Evolutionary conservation across 2,329 filamentous ascomycete genomes (phyloP), one percentile per base, ranked within the genome.

Genomic region (Periconia macrospinosa): DNA sequence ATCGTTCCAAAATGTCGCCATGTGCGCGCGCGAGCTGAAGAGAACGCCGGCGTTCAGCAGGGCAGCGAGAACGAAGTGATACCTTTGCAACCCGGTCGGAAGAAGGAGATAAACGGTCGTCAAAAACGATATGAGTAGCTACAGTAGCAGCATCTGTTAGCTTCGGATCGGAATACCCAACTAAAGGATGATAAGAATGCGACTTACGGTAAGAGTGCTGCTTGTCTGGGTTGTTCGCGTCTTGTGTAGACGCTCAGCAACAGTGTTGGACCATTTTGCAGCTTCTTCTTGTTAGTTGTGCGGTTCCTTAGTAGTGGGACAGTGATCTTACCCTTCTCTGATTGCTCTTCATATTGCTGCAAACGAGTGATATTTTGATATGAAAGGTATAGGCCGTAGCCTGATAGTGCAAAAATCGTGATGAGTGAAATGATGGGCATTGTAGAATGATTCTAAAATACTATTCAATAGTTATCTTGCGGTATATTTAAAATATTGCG

Each of bases 341-440:
- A 63, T 43, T 66, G 55, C n/a, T 57, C 33, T 45, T 76, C 73
- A 58, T 74, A 76, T 20, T 65, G 53, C 30, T 64, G 69, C 1
- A 76, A 63, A 14, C 67, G 70, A 7, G 64, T 66, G 50, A 76
- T 73, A 62, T 69, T 72, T 33, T 65, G 55, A 59, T 71, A 72
- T 19, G 67, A 69, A 41, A 69, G 63, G 56, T 63, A 63, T 14
- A 74, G 62, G 19, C 58, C 63, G 60, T 74, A 73, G 40, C 56
- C 49, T 20, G 69, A 69, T 30, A 71, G 52, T 20, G 52, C 50
- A 1, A 62, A 52, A 33, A 66, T 59, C 55, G 57, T 51, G 23
- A 62, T 35, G 30, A 68, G 54, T 7, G 61, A 64, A 41, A 56
- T 55, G 41, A 65, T 23, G 40, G 53, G 47, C 27, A 43, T 50